These are phyloP conservation scores for Pinus albicaulis DNA, from an alignment of 75 land plant species.

Conservation along the genomic window DNA sequence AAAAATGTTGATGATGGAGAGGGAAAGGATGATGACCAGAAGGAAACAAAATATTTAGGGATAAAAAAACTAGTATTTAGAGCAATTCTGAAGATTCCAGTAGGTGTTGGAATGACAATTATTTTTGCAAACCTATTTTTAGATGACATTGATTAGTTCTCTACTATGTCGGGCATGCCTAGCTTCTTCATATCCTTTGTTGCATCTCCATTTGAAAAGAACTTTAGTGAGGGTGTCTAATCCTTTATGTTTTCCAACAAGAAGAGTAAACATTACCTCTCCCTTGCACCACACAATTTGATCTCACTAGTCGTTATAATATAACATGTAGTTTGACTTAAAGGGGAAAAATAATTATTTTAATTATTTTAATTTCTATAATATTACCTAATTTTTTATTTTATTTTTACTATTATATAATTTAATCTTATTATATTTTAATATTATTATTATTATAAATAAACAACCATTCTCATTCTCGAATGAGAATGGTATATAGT, in stretches of 20 bases:
- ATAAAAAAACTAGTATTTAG: conserved; percentile 4
- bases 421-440: no score
- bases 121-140: conserved; percentile 19
- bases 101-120: conserved; percentile 3
- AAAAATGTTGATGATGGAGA: conserved; percentile 3
- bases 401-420: no score
- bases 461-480: no score
- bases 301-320: no score
- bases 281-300: no score
- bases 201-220: conserved; percentile 13
- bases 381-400: no score
- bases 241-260: conserved; percentile 17
- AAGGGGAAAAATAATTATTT: no score
- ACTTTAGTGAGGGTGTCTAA: conserved; percentile 17
- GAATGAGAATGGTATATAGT: no score
- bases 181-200: conserved; percentile 21
- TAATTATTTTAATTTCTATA: no score
- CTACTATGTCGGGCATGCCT: conserved; percentile 9
- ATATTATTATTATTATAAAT: no score
- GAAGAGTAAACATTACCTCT: conserved; percentile 9
- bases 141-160: conserved; percentile 15
- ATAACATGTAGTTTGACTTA: no score
- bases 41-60: neutral
- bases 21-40: conserved; percentile 11
- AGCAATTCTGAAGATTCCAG: neutral